Conservation (phyloP, 371 early-diverging fungal genomes). For the Gilbertella persicaria region DNA sequence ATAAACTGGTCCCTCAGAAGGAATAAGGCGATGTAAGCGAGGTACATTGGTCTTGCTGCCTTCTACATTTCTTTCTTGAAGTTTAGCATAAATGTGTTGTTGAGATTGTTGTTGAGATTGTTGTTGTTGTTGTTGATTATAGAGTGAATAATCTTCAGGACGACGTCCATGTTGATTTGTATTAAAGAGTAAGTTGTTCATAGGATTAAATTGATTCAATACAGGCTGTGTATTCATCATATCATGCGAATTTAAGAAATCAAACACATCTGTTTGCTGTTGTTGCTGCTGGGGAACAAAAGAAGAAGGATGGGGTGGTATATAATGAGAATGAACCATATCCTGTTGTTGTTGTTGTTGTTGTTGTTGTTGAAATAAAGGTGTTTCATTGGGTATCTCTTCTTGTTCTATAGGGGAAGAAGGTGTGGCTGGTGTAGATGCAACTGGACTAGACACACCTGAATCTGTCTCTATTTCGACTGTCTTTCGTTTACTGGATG, state of each 20-base stretch:
- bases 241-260: slow-evolving; percentile 24
- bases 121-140: neutral
- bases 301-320: neutral
- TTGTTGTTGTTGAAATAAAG: slow-evolving; percentile 2
- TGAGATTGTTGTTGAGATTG: slow-evolving; percentile 2
- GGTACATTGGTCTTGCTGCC: slow-evolving; percentile 31
- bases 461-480: slow-evolving; percentile 39
- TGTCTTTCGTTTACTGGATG: slow-evolving; percentile 14
- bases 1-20: slow-evolving; percentile 71
- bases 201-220: no score
- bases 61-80: slow-evolving; percentile 32
- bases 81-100: slow-evolving; percentile 33
- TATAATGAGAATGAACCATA: neutral
- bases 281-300: slow-evolving; percentile 1
- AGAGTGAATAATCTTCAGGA: no score
- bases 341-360: slow-evolving; percentile 10
- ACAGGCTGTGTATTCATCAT: no score
- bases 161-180: no score
- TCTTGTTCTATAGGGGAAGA: slow-evolving; percentile 38
- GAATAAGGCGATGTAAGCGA: slow-evolving; percentile 56
- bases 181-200: no score
- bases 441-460: slow-evolving; percentile 46
- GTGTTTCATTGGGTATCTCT: neutral
- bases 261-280: slow-evolving; percentile 16
- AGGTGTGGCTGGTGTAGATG: slow-evolving; percentile 52